Evolutionary conservation across 2,329 filamentous ascomycete species (phyloP).

Genomic region (Colletotrichum tropicale): DNA sequence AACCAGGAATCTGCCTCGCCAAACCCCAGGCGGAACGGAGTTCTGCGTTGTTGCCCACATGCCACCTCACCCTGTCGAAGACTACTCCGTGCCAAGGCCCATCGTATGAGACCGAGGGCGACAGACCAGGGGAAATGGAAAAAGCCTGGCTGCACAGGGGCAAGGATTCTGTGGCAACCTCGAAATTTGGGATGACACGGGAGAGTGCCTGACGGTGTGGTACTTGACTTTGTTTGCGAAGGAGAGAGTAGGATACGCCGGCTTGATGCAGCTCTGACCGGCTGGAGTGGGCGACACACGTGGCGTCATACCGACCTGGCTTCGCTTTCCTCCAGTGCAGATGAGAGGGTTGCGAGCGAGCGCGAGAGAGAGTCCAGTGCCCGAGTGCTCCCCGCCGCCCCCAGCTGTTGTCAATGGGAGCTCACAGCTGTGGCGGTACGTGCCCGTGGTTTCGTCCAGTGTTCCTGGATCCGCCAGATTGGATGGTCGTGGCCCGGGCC

Average conservation of each 20-base stretch:
- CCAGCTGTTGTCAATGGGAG: neutral
- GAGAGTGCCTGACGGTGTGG: neutral
- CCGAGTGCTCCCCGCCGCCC: neutral
- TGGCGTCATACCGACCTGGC: slow-evolving; percentile 11
- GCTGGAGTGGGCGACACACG: slow-evolving; percentile 1
- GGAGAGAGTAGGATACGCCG: neutral
- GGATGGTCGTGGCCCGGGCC: neutral
- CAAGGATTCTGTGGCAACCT: neutral
- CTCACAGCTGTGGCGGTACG: neutral
- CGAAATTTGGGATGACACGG: slow-evolving; percentile 4
- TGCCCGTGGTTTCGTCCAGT: neutral
- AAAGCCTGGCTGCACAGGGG: neutral
- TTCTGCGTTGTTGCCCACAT: neutral
- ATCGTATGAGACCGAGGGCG: neutral
- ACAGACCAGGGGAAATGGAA: neutral
- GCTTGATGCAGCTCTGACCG: neutral
- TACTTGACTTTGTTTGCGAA: neutral
- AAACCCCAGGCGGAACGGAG: neutral
- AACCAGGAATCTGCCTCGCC: neutral
- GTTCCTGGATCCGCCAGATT: slow-evolving; percentile 11
- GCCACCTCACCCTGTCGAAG: neutral
- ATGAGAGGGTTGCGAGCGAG: neutral
- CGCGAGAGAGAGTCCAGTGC: neutral
- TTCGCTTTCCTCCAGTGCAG: neutral
- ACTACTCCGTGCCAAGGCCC: neutral